Conservation (phyloP, 306 rosid species). For the Cucumis sativus region Cucumber_9930_V3 NC_026656.2:10029501-10030000, state of each 20-base stretch:
- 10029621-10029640: neutral
- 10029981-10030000: too few relatives aligned
- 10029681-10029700: too few relatives aligned
- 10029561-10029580: neutral
- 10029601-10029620: neutral
- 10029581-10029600: neutral
- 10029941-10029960: neutral
- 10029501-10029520: slow-evolving; percentile 78
- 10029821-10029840: slow-evolving; percentile 89
- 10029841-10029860: slow-evolving; percentile 29
- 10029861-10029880: neutral
- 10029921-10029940: neutral
- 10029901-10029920: neutral
- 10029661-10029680: too few relatives aligned
- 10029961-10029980: neutral
- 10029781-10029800: slow-evolving; percentile 29
- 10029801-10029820: slow-evolving; percentile 58
- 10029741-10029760: slow-evolving; percentile 97
- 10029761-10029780: slow-evolving; percentile 47
- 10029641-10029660: too few relatives aligned
- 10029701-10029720: neutral
- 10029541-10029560: slow-evolving; percentile 40
- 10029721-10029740: neutral
- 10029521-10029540: slow-evolving; percentile 90
- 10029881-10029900: neutral